phyloP scores from a whole-genome alignment of 2,329 filamentous ascomycete species.

The Sporothrix pseudoabietina region DNA sequence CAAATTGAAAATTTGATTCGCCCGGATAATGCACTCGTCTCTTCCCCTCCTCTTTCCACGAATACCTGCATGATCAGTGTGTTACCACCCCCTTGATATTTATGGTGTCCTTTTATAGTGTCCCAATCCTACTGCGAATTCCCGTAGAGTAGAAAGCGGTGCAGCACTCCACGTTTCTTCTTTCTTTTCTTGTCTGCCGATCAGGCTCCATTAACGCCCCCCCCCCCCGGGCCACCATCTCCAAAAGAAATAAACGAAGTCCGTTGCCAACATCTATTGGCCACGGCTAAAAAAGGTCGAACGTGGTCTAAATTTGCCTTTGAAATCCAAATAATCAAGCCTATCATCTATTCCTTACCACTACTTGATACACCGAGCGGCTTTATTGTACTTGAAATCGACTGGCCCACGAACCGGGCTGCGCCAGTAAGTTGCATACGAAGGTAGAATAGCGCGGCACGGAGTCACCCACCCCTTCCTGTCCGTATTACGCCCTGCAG shows the following conservation, averaged over 20 bases:
- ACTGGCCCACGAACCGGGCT: constrained; percentile 10
- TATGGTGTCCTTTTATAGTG: background rate
- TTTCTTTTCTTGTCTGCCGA: background rate
- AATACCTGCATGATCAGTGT: constrained; percentile 17
- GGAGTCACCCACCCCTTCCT: background rate
- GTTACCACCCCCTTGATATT: background rate
- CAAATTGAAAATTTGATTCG: constrained; percentile 9
- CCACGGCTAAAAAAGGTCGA: background rate
- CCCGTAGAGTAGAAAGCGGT: background rate
- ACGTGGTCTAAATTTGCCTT: background rate
- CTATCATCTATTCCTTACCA: background rate
- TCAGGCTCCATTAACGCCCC: background rate
- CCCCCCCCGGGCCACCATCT: too few species aligned
- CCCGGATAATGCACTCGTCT: constrained; percentile 13
- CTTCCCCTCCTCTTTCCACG: background rate
- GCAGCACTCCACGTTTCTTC: background rate
- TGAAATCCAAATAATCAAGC: background rate
- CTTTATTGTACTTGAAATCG: background rate
- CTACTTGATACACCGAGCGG: background rate
- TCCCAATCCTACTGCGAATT: background rate
- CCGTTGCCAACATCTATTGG: background rate
- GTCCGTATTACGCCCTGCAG: background rate
- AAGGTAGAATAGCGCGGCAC: background rate
- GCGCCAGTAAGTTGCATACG: background rate
- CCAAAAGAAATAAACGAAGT: background rate